Conservation (phyloP, 345 rosid genomes). For the Aquilaria malaccensis region DNA sequence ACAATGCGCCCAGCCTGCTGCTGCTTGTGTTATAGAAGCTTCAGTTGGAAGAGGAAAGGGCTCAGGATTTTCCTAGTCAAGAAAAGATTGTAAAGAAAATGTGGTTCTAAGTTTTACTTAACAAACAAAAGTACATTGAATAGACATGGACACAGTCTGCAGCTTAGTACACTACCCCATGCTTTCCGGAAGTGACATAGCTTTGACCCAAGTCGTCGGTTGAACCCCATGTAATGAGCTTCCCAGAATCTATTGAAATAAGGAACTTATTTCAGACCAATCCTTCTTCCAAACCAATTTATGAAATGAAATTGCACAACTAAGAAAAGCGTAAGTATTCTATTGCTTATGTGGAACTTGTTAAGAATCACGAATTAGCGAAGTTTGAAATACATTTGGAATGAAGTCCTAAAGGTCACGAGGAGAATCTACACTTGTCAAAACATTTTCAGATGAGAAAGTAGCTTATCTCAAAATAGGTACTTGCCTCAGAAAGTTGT, state of each 20-base stretch:
- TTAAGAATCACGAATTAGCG: no score
- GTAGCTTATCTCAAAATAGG: no score
- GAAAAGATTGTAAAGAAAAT: slow-evolving; percentile 8
- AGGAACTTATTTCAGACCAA: neutral
- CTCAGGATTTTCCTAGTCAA: slow-evolving; percentile 76
- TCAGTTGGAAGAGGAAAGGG: slow-evolving; percentile 90
- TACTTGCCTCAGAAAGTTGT: no score
- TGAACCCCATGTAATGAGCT: slow-evolving; percentile 99
- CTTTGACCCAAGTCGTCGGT: slow-evolving; percentile 98
- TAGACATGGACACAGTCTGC: neutral
- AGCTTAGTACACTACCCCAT: slow-evolving; percentile 52
- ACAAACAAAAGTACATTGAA: neutral
- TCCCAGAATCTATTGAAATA: slow-evolving; percentile 60
- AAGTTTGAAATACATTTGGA: no score
- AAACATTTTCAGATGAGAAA: no score
- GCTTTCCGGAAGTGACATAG: slow-evolving; percentile 94
- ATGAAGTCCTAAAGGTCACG: no score
- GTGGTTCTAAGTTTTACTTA: slow-evolving; percentile 6
- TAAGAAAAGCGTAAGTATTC: no score
- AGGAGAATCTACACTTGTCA: no score
- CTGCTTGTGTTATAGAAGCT: slow-evolving; percentile 60
- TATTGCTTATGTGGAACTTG: no score
- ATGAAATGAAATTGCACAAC: neutral
- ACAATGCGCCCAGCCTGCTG: slow-evolving; percentile 99
- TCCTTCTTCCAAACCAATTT: neutral